phyloP scores from a whole-genome alignment of 495 filamentous ascomycete species.

The Lophium mytilinum region DNA sequence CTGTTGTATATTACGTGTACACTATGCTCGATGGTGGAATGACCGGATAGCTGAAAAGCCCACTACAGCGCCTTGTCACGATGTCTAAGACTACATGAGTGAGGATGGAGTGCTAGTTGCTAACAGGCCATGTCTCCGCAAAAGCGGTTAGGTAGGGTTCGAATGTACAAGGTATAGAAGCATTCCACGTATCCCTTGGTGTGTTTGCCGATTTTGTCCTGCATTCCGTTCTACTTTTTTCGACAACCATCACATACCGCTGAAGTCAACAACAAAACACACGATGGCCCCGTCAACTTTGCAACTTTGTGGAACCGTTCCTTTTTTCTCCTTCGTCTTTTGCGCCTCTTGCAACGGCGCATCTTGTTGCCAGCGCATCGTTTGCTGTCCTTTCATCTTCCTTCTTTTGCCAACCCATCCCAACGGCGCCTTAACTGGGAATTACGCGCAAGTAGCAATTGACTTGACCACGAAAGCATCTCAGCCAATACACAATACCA shows the following conservation, averaged over 20 bases:
- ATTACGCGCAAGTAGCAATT: background rate
- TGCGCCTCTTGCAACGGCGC: background rate
- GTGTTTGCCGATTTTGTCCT: conserved; percentile 3
- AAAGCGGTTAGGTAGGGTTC: no score
- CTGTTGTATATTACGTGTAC: no score
- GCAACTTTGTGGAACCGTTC: background rate
- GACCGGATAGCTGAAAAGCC: no score
- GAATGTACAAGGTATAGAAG: background rate
- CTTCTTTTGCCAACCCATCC: background rate
- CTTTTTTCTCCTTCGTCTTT: background rate
- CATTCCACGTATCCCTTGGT: background rate
- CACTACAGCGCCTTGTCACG: no score
- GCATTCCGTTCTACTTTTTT: conserved; percentile 21
- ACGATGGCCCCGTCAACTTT: background rate
- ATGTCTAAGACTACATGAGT: no score
- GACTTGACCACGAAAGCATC: background rate
- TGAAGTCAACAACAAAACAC: background rate
- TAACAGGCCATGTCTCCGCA: no score
- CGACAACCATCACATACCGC: conserved; percentile 13
- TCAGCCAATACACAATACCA: background rate
- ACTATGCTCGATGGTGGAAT: no score
- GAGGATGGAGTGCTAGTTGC: no score
- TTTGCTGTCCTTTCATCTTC: background rate
- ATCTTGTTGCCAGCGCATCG: background rate
- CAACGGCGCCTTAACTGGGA: background rate